phyloP scores from a whole-genome alignment of 1,284 basidiomycete genomes.

The Sporisorium scitamineum region DNA sequence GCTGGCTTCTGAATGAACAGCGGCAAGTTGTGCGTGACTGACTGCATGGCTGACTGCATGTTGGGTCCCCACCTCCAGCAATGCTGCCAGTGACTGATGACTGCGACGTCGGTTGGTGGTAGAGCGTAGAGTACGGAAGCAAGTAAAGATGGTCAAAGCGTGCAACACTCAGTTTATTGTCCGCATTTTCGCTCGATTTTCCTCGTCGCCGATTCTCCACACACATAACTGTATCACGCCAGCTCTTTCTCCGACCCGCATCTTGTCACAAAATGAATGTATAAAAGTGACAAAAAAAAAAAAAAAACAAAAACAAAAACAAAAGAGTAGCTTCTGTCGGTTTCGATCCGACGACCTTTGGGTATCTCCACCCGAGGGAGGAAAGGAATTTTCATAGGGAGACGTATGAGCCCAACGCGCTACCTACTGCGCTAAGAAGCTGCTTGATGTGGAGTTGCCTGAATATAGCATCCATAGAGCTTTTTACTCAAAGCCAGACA shows the following conservation, averaged over 20 bases:
- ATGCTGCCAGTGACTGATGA: no score
- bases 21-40: constrained; percentile 75
- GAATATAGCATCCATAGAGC: constrained; percentile 6
- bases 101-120: no score
- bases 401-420: constrained; percentile 52
- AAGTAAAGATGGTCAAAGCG: not conserved
- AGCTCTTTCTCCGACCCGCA: not conserved
- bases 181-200: no score
- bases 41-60: constrained; percentile 71
- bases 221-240: no score
- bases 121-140: not conserved
- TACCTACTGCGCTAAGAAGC: constrained; percentile 53
- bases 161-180: no score
- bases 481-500: no score
- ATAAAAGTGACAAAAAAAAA: not conserved
- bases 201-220: no score
- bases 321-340: constrained; percentile 56
- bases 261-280: not conserved
- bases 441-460: not conserved
- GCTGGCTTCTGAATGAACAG: constrained; percentile 84
- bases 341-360: constrained; percentile 61
- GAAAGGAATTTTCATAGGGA: constrained; percentile 37
- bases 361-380: constrained; percentile 39
- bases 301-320: not conserved
- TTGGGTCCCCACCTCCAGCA: not conserved